These are phyloP conservation scores for Aureobasidium lini DNA, from an alignment of 2,329 filamentous ascomycete species.

Conservation along the genomic window DNA sequence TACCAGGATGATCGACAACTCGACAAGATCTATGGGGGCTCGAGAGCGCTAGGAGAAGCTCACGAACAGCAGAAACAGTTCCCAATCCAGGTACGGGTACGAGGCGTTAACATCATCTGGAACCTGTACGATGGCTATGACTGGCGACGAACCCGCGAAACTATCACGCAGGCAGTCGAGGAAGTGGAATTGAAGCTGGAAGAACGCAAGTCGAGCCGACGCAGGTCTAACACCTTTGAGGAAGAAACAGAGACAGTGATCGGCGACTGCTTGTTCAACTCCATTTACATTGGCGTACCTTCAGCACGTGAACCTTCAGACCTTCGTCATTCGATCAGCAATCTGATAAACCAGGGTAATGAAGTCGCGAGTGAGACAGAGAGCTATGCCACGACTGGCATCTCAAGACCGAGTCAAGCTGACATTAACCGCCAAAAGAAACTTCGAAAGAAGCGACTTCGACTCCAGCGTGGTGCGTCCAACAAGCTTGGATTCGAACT, in stretches of 20 bases:
- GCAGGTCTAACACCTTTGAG: slow-evolving; percentile 49
- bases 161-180: slow-evolving; percentile 80
- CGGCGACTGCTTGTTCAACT: slow-evolving; percentile 95
- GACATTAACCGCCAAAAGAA: slow-evolving; percentile 24
- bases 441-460: slow-evolving; percentile 45
- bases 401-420: slow-evolving; percentile 51
- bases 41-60: slow-evolving; percentile 1
- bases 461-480: slow-evolving; percentile 73
- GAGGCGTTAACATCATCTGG: slow-evolving; percentile 92
- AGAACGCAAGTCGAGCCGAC: slow-evolving; percentile 57
- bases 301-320: slow-evolving; percentile 73
- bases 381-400: slow-evolving; percentile 66
- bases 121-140: slow-evolving; percentile 97
- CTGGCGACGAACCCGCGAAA: slow-evolving; percentile 80
- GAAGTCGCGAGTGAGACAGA: slow-evolving; percentile 84
- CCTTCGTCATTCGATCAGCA: slow-evolving; percentile 76
- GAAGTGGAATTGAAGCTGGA: slow-evolving; percentile 77
- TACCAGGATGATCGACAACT: slow-evolving; percentile 29
- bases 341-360: slow-evolving; percentile 64
- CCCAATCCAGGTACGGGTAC: slow-evolving; percentile 66
- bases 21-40: slow-evolving; percentile 22
- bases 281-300: slow-evolving; percentile 92
- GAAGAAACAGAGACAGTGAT: slow-evolving; percentile 80
- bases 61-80: slow-evolving; percentile 15
- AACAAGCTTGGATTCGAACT: slow-evolving; percentile 97